Percentiles rank a stretch among this genome's conserved stretches.
Conservation (phyloP, 768 basidiomycete species). For the Clathrus columnatus region DNA sequence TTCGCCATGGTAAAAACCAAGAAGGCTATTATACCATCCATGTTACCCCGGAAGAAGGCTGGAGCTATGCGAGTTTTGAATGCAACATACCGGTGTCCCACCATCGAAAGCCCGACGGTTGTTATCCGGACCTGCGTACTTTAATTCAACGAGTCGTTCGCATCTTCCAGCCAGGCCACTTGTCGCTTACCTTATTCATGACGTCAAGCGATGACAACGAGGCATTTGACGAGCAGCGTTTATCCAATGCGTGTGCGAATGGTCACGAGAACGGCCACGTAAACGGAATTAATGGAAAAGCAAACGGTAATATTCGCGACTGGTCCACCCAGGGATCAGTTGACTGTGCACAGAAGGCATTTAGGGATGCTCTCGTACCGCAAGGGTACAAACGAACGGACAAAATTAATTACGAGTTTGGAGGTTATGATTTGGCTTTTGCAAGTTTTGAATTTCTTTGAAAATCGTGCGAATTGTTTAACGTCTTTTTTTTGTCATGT, state of each 20-base stretch:
- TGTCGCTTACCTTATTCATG: slow-evolving; percentile 87
- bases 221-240: slow-evolving; percentile 31
- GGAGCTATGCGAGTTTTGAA: slow-evolving; percentile 98
- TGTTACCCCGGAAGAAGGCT: slow-evolving; percentile 95
- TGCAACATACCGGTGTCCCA: slow-evolving; percentile 79
- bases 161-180: slow-evolving; percentile 85
- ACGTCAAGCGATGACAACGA: slow-evolving; percentile 48
- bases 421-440: slow-evolving; percentile 84
- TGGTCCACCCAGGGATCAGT: slow-evolving; percentile 40
- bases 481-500: no score
- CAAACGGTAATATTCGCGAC: slow-evolving; percentile 12
- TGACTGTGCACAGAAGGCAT: slow-evolving; percentile 67
- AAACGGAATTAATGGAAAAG: slow-evolving; percentile 13
- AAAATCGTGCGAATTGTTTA: no score
- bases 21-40: slow-evolving; percentile 99
- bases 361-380: slow-evolving; percentile 52
- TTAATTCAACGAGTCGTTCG: slow-evolving; percentile 82
- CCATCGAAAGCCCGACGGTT: slow-evolving; percentile 26
- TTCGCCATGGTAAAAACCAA: slow-evolving; percentile 34
- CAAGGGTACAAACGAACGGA: slow-evolving; percentile 73
- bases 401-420: slow-evolving; percentile 97
- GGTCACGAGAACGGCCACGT: background rate
- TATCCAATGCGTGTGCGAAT: background rate
- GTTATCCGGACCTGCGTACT: slow-evolving; percentile 59
- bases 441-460: slow-evolving; percentile 67